phyloP scores from a whole-genome alignment of 192 early-diverging fungal species.

The Linderina pennispora region DNA sequence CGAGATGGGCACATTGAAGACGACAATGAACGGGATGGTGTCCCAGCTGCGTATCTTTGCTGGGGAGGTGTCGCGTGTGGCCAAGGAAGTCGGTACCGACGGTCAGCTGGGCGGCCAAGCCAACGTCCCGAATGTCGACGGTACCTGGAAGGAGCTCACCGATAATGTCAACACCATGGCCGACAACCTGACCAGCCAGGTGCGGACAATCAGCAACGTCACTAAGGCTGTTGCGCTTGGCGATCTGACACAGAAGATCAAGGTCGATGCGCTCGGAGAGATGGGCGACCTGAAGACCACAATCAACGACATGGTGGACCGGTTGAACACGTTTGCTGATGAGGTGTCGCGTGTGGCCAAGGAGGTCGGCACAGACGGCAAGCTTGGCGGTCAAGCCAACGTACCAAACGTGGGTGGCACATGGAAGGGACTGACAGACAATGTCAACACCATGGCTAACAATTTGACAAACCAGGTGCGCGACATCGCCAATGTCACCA shows the following conservation, averaged over 20 bases:
- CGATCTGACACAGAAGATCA: constrained; percentile 52
- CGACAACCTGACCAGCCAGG: constrained; percentile 57
- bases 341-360: constrained; percentile 61
- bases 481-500: constrained; percentile 60
- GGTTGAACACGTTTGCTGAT: constrained; percentile 54
- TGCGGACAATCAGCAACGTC: constrained; percentile 51
- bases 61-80: constrained; percentile 46
- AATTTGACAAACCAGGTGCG: constrained; percentile 63
- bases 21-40: constrained; percentile 20
- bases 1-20: constrained; percentile 56
- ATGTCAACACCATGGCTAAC: constrained; percentile 66
- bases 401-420: constrained; percentile 56
- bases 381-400: constrained; percentile 58
- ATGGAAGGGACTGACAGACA: constrained; percentile 63
- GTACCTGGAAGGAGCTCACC: constrained; percentile 52
- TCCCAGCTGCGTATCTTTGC: constrained; percentile 50
- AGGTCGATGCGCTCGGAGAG: constrained; percentile 48
- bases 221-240: constrained; percentile 57
- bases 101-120: constrained; percentile 51
- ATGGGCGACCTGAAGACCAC: constrained; percentile 52
- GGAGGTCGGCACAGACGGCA: constrained; percentile 65
- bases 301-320: constrained; percentile 61
- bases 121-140: constrained; percentile 44
- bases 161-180: constrained; percentile 60
- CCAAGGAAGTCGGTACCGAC: constrained; percentile 52